Evolutionary conservation across 75 land plant genomes (phyloP), one percentile per base, ranked within the genome.

Genomic region (Azolla pinnata): DNA sequence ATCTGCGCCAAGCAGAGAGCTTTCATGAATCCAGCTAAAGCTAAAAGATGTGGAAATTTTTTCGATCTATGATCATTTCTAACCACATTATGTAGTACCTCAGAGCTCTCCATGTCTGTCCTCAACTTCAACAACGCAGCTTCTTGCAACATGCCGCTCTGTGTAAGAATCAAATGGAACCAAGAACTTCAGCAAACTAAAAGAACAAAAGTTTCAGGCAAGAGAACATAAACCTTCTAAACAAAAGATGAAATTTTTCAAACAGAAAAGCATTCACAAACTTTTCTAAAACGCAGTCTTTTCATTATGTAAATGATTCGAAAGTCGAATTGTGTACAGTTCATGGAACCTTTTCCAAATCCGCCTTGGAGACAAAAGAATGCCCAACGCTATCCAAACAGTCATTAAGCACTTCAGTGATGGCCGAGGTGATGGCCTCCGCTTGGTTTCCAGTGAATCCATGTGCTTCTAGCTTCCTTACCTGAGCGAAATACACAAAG

Each of bases 391-490:
- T 87, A 49, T 90, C 97, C 66, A 90, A 71, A 68, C 93, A 84
- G 62, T 87, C 86, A 73, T 87, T 81, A 61, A 91, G 61, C 4
- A 91, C 97, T 40, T 84, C 81, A 9, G 81, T 87, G 5, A 90
- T 79, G 4, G 87, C 75, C 8, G 83, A 74, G 5, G 97, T 87
- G 24, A 87, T 87, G 17, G 83, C 97, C 65, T 90, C 95, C 4
- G 93, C 88, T 48, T 91, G 97, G 30, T 87, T 81, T 25, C 88
- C 67, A 10, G 82, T 84, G 64, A 91, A 51, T 5, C 85, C 97
- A 55, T 91, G 81, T 1, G 71, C 66, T 54, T 91, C 97, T 33
- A 91, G 67, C 56, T 71, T 78, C 55, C 84, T 70, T 12, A 86
- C 83, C 90, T 86, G 60, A 28, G 10, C 23, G 26, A 7, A 38